A percentile compares a stretch with the other conserved stretches of the same genome.
phyloP scores from a whole-genome alignment of 495 filamentous ascomycete species.

The Penicillium soppii region DNA sequence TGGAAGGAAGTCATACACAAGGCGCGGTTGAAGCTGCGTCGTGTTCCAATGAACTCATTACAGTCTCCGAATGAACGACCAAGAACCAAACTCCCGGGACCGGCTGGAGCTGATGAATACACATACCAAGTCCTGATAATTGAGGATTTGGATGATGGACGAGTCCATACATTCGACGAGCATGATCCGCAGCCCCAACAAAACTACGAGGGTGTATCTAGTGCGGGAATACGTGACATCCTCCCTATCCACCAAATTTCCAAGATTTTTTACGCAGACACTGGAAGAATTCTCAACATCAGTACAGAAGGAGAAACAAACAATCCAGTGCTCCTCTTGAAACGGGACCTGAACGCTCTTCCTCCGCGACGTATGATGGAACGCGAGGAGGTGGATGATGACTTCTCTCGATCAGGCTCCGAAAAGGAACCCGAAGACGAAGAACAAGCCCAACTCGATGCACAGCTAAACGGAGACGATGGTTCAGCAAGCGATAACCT shows the following conservation, averaged over 20 bases:
- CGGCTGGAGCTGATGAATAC: slow-evolving; percentile 65
- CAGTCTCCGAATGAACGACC: slow-evolving; percentile 16
- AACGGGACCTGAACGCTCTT: slow-evolving; percentile 74
- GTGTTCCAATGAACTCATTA: slow-evolving; percentile 50
- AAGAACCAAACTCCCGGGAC: slow-evolving; percentile 41
- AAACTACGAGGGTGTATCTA: slow-evolving; percentile 65
- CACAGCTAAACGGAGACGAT: slow-evolving; percentile 60
- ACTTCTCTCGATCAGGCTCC: slow-evolving; percentile 13
- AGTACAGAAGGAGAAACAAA: slow-evolving; percentile 73
- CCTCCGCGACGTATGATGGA: slow-evolving; percentile 69
- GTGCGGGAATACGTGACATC: slow-evolving; percentile 78
- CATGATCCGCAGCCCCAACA: slow-evolving; percentile 56
- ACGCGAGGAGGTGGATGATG: slow-evolving; percentile 38
- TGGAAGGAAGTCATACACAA: slow-evolving; percentile 99
- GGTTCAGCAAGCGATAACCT: slow-evolving; percentile 17
- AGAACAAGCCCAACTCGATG: slow-evolving; percentile 64
- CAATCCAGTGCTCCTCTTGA: slow-evolving; percentile 83
- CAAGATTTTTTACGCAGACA: slow-evolving; percentile 97
- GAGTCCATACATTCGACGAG: slow-evolving; percentile 81
- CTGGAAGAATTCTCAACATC: slow-evolving; percentile 91
- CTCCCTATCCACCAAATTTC: slow-evolving; percentile 89
- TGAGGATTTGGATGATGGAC: slow-evolving; percentile 90
- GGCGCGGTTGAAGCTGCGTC: slow-evolving; percentile 74
- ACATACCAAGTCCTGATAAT: slow-evolving; percentile 86
- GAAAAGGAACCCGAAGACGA: slow-evolving; percentile 40